A percentile compares a stretch with the other conserved stretches of the same genome.
Evolutionary conservation across 305 asterid species (phyloP).

Genomic region (Rubia occidens): DNA sequence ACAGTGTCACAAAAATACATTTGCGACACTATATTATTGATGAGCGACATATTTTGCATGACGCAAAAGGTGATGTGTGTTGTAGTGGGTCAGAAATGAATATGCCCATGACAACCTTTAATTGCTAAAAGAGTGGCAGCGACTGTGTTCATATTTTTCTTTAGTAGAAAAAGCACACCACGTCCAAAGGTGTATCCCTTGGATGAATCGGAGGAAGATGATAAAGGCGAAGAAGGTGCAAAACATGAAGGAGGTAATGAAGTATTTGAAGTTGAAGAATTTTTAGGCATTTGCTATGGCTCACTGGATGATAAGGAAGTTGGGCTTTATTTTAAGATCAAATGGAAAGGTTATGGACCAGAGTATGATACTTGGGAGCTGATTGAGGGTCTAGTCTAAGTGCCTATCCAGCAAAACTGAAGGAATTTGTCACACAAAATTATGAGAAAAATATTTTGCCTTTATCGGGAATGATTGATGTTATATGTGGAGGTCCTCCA

Average conservation of each 20-base stretch:
- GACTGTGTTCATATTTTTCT: slow-evolving; percentile 37
- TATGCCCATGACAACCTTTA: slow-evolving; percentile 47
- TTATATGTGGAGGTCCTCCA: slow-evolving; percentile 90
- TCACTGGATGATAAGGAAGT: slow-evolving; percentile 42
- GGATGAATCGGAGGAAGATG: slow-evolving; percentile 15
- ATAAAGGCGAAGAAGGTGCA: slow-evolving; percentile 13
- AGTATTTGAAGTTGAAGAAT: slow-evolving; percentile 42
- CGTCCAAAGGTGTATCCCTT: slow-evolving; percentile 18
- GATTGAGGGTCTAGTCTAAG: slow-evolving; percentile 29
- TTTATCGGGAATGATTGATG: slow-evolving; percentile 78
- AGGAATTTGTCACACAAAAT: slow-evolving; percentile 50
- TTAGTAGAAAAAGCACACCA: slow-evolving; percentile 13
- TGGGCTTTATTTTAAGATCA: slow-evolving; percentile 58
- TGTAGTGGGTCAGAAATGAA: slow-evolving; percentile 45
- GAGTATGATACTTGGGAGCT: slow-evolving; percentile 88
- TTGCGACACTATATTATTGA: too few relatives aligned
- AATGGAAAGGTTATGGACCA: slow-evolving; percentile 73
- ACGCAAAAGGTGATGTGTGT: too few relatives aligned
- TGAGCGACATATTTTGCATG: too few relatives aligned
- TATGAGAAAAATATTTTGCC: slow-evolving; percentile 43
- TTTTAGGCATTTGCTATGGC: slow-evolving; percentile 58
- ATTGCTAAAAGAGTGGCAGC: slow-evolving; percentile 58
- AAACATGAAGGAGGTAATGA: background rate
- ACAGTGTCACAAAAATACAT: too few relatives aligned
- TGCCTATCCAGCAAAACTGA: slow-evolving; percentile 45